Conservation (phyloP, 2,329 filamentous ascomycete genomes). For the Chrysoporthe puriensis region DNA sequence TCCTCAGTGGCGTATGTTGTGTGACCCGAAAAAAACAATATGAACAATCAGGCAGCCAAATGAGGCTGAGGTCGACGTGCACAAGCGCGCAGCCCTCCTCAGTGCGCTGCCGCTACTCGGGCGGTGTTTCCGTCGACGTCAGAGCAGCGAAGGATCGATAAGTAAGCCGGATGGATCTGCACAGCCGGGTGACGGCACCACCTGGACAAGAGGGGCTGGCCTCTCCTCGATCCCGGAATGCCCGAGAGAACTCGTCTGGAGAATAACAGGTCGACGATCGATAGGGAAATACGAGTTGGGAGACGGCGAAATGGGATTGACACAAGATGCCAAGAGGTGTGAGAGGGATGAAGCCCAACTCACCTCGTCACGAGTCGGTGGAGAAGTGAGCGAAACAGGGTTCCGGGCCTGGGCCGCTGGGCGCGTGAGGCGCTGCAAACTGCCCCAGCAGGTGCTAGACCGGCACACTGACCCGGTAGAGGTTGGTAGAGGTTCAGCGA, state of each 20-base stretch:
- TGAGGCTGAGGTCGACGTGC: background rate
- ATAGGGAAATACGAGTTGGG: background rate
- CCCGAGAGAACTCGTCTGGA: too few species aligned
- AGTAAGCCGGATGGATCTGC: constrained; percentile 16
- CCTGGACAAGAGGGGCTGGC: background rate
- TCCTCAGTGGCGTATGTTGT: background rate
- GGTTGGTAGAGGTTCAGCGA: background rate
- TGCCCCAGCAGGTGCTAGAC: too few species aligned
- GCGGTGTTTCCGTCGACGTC: constrained; percentile 23
- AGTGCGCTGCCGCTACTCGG: background rate
- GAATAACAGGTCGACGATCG: background rate
- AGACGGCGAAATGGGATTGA: background rate
- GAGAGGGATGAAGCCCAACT: background rate
- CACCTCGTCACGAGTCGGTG: constrained; percentile 5
- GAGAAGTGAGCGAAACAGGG: background rate
- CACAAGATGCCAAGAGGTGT: background rate
- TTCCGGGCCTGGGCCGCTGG: background rate
- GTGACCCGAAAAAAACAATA: background rate
- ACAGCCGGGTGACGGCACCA: background rate
- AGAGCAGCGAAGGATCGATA: constrained; percentile 20
- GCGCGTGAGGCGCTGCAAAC: constrained; percentile 7
- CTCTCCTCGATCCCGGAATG: background rate
- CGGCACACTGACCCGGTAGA: background rate
- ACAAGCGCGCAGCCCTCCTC: background rate
- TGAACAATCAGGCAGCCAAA: background rate